Base-by-base conservation (phyloP, 2,329 filamentous ascomycete species). In the Juglanconis juglandina region DNA sequence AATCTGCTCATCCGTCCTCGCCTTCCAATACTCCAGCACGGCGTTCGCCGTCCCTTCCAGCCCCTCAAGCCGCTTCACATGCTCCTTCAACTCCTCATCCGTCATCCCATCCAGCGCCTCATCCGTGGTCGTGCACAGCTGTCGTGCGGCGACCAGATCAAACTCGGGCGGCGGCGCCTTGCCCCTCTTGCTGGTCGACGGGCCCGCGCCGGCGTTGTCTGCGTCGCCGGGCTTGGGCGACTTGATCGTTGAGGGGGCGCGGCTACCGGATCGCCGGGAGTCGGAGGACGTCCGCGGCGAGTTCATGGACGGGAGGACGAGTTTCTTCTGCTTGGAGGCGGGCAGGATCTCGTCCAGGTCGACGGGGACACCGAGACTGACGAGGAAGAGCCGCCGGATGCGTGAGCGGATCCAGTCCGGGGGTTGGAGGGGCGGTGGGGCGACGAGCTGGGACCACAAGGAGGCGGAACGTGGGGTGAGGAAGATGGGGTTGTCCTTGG, bases 331-430 rank as follows among this genome's bases (percentile, higher is more conserved):
- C 75, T 98, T 98, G 11, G 91, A 96, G 0, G 94, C 93, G 0
- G 95, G 95, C 7, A 99, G 84, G 58, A 99, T 98, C 77, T 99
- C 95, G 74, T 99, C 95, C 0, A 99, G 82, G 69, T 99, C 95
- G 49, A 99, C 92, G 1, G 95, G 95, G 0, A 99, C 95, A 17
- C 95, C 95, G 0, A 99, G 85, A 1, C 93, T 97, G 57, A 99
- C 93, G 47, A 99, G 86, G 73, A 99, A 99, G 33, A 99, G 85
- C 34, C 95, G 90, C 56, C 95, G 88, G 68, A 96, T 99, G 55
- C 93, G 91, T 56, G 92, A 96, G 65, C 95, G 91, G 61, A 97
- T 96, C 95, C 95, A 99, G 74, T 99, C 95, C 0, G 95, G 94
- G 5, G 95, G 95, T 69, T 96, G 92, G 42, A 99, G 85, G 2